phyloP scores from a whole-genome alignment of 768 basidiomycete species.

The Boletus vermiculosoides region DNA sequence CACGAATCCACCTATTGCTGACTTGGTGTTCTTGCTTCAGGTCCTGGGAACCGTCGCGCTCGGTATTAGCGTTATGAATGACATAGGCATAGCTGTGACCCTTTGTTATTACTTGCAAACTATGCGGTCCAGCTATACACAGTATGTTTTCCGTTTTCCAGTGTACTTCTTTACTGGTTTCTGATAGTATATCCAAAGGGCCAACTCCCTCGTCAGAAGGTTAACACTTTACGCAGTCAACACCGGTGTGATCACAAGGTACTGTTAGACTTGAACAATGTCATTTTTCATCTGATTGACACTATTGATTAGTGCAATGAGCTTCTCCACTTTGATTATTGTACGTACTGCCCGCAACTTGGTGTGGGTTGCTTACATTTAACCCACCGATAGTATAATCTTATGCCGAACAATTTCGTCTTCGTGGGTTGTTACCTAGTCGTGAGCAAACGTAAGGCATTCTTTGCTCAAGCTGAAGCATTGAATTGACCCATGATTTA shows the following conservation, averaged over 20 bases:
- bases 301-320: constrained; percentile 20
- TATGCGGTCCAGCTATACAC: constrained; percentile 49
- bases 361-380: background rate
- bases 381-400: constrained; percentile 47
- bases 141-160: constrained; percentile 32
- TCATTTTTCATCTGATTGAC: background rate
- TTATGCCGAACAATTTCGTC: constrained; percentile 52
- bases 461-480: background rate
- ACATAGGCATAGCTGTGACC: constrained; percentile 49
- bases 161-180: background rate
- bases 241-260: constrained; percentile 65
- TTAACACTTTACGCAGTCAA: constrained; percentile 61
- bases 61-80: constrained; percentile 48
- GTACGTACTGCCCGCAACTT: constrained; percentile 36
- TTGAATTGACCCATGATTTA: constrained; percentile 21
- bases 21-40: constrained; percentile 28
- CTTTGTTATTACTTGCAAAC: constrained; percentile 55
- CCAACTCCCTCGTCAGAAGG: constrained; percentile 54
- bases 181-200: constrained; percentile 33
- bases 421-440: constrained; percentile 64
- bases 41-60: constrained; percentile 48
- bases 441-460: constrained; percentile 57
- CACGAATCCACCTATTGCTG: background rate
- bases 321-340: constrained; percentile 51
- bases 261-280: background rate